phyloP scores from a whole-genome alignment of 2,329 filamentous ascomycete genomes.

The Xylaria sp. region DNA sequence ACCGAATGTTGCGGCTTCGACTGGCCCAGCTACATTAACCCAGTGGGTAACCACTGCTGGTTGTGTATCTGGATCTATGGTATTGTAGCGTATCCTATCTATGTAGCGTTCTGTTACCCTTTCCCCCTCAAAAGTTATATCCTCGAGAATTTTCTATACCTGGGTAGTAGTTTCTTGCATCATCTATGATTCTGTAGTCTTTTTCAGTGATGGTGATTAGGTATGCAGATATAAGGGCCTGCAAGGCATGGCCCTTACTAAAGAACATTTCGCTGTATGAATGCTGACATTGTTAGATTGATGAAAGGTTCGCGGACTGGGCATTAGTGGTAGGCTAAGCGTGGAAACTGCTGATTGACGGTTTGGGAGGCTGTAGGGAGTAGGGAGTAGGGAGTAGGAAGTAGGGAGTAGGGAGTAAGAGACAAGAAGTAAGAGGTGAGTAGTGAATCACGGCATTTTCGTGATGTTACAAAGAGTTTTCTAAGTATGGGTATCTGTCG shows the following conservation, averaged over 20 bases:
- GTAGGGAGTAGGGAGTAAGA: too few relatives aligned
- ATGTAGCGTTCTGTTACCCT: conserved; percentile 10
- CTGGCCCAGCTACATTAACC: background rate
- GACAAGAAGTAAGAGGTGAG: too few relatives aligned
- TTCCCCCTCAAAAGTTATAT: background rate
- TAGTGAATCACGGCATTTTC: too few relatives aligned
- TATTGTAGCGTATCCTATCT: background rate
- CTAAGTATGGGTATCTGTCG: too few relatives aligned
- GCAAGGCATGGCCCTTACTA: background rate
- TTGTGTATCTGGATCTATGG: background rate
- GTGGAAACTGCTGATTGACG: too few relatives aligned
- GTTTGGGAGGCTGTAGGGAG: too few relatives aligned
- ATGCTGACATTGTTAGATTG: too few relatives aligned
- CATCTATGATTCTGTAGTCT: background rate
- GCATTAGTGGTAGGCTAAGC: too few relatives aligned
- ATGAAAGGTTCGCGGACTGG: too few relatives aligned
- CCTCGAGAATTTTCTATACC: background rate
- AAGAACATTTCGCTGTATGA: background rate
- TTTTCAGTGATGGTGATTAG: background rate
- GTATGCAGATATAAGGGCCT: background rate
- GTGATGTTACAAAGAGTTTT: too few relatives aligned
- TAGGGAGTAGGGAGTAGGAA: too few relatives aligned
- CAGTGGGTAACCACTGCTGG: background rate
- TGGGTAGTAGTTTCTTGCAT: background rate
- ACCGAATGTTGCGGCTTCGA: background rate